Evolutionary conservation across 352 stramenopile genomes (phyloP), one percentile per base, ranked within the genome.

Genomic region (Phytopythium chamaehyphon): DNA sequence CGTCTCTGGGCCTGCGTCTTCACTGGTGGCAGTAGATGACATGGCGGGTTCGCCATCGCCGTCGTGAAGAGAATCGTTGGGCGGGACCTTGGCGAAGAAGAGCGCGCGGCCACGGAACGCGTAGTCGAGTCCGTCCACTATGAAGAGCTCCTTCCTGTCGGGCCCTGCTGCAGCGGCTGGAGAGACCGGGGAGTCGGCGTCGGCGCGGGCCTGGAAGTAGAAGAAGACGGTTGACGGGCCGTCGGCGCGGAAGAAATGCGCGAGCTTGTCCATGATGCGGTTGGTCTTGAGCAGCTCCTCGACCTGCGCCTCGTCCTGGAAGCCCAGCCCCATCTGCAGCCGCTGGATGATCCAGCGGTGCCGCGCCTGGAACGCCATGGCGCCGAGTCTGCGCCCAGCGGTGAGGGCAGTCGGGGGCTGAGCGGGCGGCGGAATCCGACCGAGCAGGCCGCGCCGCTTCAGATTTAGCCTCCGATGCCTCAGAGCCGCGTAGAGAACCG

Each of bases 271-370:
- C 79, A 93, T 90, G 64, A 86, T 89, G 49, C 71, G 64, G 59
- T 90, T 90, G 44, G 70, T 75, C 51, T 81, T 85, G 66, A 93
- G 64, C 9, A 90, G 70, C 53, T 91, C 83, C 54, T 93, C 80
- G 18, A 93, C 73, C 28, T 90, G 76, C 35, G 68, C 61, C 48
- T 91, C 83, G 43, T 91, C 80, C 6, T 66, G 58, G 55, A 93
- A 89, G 15, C 78, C 76, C n/a, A 93, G 64, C 7, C 72, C 62
- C 14, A 80, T 66, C 56, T 93, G 80, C 46, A 93, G 55, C 24
- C 83, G 81, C 74, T 91, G 80, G 51, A 93, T 88, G 59, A 91
- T 76, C 83, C 83, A 93, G 54, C 80, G 80, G 48, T 93, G 83
- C 18, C 83, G 76, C 40, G 78, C 83, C 62, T 93, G 83, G 79